Conservation (phyloP, 2,329 filamentous ascomycete species). For the Colletotrichum costaricense region DNA sequence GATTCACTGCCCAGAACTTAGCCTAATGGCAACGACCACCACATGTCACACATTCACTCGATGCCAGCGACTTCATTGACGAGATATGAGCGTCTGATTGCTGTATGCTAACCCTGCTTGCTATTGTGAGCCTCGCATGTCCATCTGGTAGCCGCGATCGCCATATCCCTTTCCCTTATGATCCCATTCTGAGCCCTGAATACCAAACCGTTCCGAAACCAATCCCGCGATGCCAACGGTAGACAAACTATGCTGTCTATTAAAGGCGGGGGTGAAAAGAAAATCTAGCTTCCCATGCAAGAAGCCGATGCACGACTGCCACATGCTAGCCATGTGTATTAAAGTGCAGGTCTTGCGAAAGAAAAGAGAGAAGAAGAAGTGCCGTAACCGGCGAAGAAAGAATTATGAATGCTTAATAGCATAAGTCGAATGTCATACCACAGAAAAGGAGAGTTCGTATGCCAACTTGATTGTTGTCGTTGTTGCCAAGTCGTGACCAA, state of each 20-base stretch:
- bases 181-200: neutral
- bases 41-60: neutral
- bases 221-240: neutral
- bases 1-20: neutral
- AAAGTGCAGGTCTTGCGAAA: neutral
- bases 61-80: no score
- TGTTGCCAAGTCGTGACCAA: neutral
- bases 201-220: neutral
- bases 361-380: neutral
- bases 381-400: neutral
- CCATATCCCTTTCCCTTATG: neutral
- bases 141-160: neutral
- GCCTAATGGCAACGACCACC: no score
- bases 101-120: neutral
- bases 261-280: slow-evolving; percentile 1
- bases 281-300: neutral
- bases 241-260: slow-evolving; percentile 25
- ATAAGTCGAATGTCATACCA: neutral
- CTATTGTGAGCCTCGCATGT: neutral
- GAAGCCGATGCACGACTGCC: neutral
- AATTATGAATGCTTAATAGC: no score
- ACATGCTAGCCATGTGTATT: neutral
- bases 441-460: neutral
- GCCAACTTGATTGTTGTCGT: neutral
- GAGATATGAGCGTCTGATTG: neutral